Base-by-base conservation (phyloP, 495 filamentous ascomycete genomes). In the Talaromyces thailandensis region DNA sequence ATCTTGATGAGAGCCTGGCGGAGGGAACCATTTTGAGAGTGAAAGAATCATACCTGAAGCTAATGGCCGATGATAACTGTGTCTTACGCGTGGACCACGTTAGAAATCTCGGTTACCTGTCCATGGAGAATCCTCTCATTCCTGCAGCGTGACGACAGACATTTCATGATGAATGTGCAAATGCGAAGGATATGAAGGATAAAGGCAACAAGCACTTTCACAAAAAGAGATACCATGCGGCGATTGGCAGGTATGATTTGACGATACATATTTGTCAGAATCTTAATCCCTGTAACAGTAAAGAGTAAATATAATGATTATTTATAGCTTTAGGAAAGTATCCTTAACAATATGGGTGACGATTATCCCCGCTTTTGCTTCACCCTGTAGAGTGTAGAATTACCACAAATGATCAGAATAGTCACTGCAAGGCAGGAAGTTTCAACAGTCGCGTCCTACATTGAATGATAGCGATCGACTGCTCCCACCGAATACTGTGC, bases 31-130 rank as follows among this genome's bases (percentile, higher is more conserved):
- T 81, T 2, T 60, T 78, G 1, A 58, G 80, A 16, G 62, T 85
- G 63, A 84, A 84, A 65, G 82, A 84, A 62, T 81, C 82, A 3
- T 84, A 79, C 65, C 68, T 79, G 55, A 80, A 79, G 58, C 40
- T 66, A 0, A 75, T 67, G 57, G 65, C 64, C 2, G 64, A 77
- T 58, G 76, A 76, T 3, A 53, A 64, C 2, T 79, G 74, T 66
- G 71, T 67, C 3, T 62, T 85, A 16, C 73, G 81, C 9, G 79
- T 84, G 11, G 82, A 85, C 59, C 82, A 86, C 73, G 65, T 78
- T 16, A 78, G 74, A 11, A 80, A 84, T 62, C 58, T 83, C 23
- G 64, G 70, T 4, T 66, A 71, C 58, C 37, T 81, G 14, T 62
- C 71, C 14, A 62, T 62, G 2, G 63, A 64, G 31, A 73, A 80